Evolutionary conservation across 1,284 basidiomycete species (phyloP).

Genomic region (Sporisorium iseilematis-ciliati): DNA sequence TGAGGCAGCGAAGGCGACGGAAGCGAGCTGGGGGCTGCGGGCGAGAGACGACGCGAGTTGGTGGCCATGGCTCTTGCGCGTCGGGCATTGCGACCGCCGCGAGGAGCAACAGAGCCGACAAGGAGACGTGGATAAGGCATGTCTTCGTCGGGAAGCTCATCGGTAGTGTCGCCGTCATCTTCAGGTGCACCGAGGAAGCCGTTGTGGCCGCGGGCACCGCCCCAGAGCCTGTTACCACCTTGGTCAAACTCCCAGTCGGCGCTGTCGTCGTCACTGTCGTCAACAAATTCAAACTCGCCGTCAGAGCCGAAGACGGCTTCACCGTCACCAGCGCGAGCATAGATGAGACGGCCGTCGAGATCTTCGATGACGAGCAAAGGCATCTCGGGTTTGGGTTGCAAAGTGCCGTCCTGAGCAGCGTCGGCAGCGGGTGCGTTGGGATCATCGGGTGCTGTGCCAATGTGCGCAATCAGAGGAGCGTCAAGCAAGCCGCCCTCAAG

Average conservation of each 20-base stretch:
- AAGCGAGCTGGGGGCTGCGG: slow-evolving; percentile 44
- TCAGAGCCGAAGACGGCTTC: slow-evolving; percentile 70
- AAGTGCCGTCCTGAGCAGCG: slow-evolving; percentile 14
- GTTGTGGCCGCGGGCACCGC: slow-evolving; percentile 14
- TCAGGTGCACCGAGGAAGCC: slow-evolving; percentile 35
- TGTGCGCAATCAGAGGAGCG: slow-evolving; percentile 63
- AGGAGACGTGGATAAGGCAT: slow-evolving; percentile 68
- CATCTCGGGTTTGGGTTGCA: slow-evolving; percentile 51
- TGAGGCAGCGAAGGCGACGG: slow-evolving; percentile 39
- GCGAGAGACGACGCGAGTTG: slow-evolving; percentile 59
- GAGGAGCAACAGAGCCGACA: slow-evolving; percentile 67
- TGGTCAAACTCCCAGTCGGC: slow-evolving; percentile 52
- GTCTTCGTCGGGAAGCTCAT: slow-evolving; percentile 68
- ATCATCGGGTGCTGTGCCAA: slow-evolving; percentile 39
- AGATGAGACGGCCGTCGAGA: slow-evolving; percentile 68
- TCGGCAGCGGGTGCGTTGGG: slow-evolving; percentile 15
- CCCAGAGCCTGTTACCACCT: slow-evolving; percentile 41
- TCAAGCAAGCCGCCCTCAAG: slow-evolving; percentile 55
- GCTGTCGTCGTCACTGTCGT: slow-evolving; percentile 65
- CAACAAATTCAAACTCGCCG: slow-evolving; percentile 68
- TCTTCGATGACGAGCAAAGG: slow-evolving; percentile 69
- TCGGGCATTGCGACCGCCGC: slow-evolving; percentile 63
- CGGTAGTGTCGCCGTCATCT: slow-evolving; percentile 69
- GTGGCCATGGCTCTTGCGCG: slow-evolving; percentile 66
- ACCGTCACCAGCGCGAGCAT: slow-evolving; percentile 67